A percentile compares a stretch with the other conserved stretches of the same genome.
phyloP scores from a whole-genome alignment of 2,329 filamentous ascomycete genomes.

The Bipolaris sorokiniana region DNA sequence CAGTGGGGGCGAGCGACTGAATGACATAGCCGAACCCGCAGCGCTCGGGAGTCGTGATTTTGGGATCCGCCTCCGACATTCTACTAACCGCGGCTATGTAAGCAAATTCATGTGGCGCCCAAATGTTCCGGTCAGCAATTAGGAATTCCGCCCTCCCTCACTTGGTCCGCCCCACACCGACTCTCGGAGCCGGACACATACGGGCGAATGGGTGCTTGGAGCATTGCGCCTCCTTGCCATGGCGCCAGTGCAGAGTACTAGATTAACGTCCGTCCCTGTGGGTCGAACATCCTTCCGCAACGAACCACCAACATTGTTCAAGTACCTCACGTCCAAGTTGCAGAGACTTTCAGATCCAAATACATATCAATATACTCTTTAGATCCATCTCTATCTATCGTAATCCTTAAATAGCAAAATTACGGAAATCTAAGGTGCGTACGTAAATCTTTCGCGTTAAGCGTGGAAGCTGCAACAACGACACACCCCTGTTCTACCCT shows the following conservation, averaged over 20 bases:
- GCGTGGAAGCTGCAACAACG: neutral
- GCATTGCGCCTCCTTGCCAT: neutral
- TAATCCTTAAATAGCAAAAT: neutral
- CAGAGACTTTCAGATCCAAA: neutral
- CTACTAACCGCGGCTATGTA: conserved; percentile 13
- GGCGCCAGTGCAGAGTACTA: neutral
- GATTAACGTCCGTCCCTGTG: no score
- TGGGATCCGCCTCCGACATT: conserved; percentile 28
- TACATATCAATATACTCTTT: neutral
- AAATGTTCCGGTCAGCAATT: conserved; percentile 29
- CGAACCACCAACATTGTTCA: no score
- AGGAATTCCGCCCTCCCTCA: conserved; percentile 1
- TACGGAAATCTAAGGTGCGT: neutral
- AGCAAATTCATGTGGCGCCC: conserved; percentile 9
- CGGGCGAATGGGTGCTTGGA: neutral
- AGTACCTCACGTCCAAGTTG: no score
- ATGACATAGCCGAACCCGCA: conserved; percentile 24
- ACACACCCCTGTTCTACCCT: neutral
- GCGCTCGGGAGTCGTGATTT: conserved; percentile 6
- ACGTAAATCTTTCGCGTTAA: neutral
- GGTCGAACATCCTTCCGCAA: no score
- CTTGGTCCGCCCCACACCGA: neutral
- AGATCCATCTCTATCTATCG: neutral
- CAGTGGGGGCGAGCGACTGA: conserved; percentile 13
- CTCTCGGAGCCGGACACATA: neutral